These are phyloP conservation scores for Mucuna pruriens DNA, from an alignment of 306 rosid genomes.

Conservation along the genomic window DNA sequence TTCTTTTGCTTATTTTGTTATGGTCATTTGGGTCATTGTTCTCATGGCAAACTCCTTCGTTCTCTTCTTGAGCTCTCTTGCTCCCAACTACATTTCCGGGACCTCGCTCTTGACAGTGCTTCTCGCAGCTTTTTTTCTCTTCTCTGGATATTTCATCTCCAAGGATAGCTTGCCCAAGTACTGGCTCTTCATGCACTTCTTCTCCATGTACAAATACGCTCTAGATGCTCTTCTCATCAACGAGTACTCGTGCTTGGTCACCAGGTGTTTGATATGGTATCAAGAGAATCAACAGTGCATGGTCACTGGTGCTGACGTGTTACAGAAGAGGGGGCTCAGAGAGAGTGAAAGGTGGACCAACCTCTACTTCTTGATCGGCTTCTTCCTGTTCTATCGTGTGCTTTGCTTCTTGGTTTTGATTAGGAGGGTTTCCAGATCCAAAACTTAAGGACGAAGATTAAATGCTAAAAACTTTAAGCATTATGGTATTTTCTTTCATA, in stretches of 20 bases:
- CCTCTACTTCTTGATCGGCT: conserved; percentile 73
- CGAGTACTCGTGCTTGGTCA: conserved; percentile 72
- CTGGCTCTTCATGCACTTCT: conserved; percentile 89
- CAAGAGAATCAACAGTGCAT: conserved; percentile 65
- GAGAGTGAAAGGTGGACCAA: conserved; percentile 77
- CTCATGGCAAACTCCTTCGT: conserved; percentile 92
- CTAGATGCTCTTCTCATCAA: conserved; percentile 87
- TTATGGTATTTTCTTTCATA: not conserved
- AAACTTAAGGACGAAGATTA: conserved; percentile 42
- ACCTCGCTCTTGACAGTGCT: conserved; percentile 79
- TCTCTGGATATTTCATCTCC: conserved; percentile 86
- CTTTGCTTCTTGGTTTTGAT: conserved; percentile 81
- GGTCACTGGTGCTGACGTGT: conserved; percentile 78
- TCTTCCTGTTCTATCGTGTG: conserved; percentile 77
- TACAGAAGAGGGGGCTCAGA: conserved; percentile 66
- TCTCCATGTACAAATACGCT: conserved; percentile 90
- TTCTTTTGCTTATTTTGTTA: conserved; percentile 76
- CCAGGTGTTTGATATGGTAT: conserved; percentile 80
- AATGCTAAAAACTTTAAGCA: not conserved
- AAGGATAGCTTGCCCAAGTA: conserved; percentile 66
- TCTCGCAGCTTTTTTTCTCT: conserved; percentile 80
- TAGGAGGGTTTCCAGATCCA: conserved; percentile 85
- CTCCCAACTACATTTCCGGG: conserved; percentile 90
- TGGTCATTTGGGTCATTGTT: conserved; percentile 76
- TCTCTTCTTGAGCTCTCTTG: conserved; percentile 78